Conservation (phyloP, 2,329 filamentous ascomycete genomes). For the Scytalidium sp. region DNA sequence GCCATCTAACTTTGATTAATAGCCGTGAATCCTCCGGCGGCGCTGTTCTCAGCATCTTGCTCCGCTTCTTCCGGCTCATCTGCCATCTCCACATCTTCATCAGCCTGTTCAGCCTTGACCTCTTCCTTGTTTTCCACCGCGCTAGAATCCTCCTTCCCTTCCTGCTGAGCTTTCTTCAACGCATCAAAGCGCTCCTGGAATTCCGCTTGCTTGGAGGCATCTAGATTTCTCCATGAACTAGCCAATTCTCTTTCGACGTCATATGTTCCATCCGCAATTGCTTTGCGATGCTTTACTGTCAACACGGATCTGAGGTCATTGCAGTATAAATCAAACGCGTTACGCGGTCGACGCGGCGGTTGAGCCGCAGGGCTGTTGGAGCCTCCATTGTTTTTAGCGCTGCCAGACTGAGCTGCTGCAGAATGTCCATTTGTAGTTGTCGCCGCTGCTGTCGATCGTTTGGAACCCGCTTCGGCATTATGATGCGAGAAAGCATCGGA, state of each 20-base stretch:
- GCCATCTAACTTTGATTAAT: constrained; percentile 18
- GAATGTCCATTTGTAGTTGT: constrained; percentile 31
- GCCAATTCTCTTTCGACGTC: constrained; percentile 25
- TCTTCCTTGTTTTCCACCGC: constrained; percentile 14
- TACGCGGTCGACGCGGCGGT: constrained; percentile 14
- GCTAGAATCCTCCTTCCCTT: constrained; percentile 15
- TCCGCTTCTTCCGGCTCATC: constrained; percentile 28
- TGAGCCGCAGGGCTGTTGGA: constrained; percentile 2
- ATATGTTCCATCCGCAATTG: constrained; percentile 20
- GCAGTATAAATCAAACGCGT: constrained; percentile 26
- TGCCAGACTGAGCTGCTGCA: neutral
- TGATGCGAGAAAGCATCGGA: constrained; percentile 53
- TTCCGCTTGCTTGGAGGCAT: constrained; percentile 14
- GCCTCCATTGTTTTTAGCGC: neutral
- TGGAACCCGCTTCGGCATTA: constrained; percentile 30
- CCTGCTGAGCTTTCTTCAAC: constrained; percentile 22
- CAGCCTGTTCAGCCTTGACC: constrained; percentile 16
- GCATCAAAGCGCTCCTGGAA: constrained; percentile 23
- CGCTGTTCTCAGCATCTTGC: constrained; percentile 6
- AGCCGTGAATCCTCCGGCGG: constrained; percentile 24
- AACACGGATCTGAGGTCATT: constrained; percentile 21
- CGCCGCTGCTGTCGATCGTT: constrained; percentile 23
- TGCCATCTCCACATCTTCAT: constrained; percentile 30
- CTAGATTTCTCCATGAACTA: constrained; percentile 22
- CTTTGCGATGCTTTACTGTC: constrained; percentile 17